Conservation (phyloP, 78 protist species). For the slime mould (Dictyostelium discoideum) region dicty_2.7 NC_007091.3:959501-960000, state of each 20-base stretch:
- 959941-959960: not conserved
- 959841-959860: not conserved
- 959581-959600: not conserved
- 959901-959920: not conserved
- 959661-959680: not conserved
- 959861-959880: not conserved
- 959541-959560: not conserved
- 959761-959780: not conserved
- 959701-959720: not conserved
- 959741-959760: not conserved
- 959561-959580: not conserved
- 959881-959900: not conserved
- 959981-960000: not conserved
- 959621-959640: not conserved
- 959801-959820: not conserved
- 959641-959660: not conserved
- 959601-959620: not conserved
- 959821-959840: not conserved
- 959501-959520: not conserved
- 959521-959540: not conserved
- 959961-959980: not conserved
- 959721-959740: not conserved
- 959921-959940: not conserved
- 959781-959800: not conserved
- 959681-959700: not conserved